Evolutionary conservation across 345 rosid species (phyloP).

Genomic region (Populus tremula): DNA sequence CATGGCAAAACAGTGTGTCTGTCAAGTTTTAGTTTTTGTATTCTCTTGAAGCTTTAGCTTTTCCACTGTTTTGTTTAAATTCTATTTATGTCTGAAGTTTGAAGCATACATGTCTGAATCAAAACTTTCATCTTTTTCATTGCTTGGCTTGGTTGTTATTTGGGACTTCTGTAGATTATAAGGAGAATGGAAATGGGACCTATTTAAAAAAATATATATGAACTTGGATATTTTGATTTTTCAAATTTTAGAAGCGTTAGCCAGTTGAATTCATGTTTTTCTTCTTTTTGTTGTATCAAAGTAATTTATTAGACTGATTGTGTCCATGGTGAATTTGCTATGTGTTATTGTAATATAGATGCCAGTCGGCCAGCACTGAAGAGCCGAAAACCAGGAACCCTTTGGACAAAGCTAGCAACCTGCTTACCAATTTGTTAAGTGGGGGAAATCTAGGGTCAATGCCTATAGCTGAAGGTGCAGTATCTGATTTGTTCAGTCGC

Average conservation of each 20-base stretch:
- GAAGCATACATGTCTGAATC: no score
- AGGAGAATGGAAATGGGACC: neutral
- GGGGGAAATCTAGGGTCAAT: slow-evolving; percentile 76
- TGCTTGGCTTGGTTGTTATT: no score
- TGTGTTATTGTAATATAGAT: slow-evolving; percentile 40
- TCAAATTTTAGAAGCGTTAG: neutral
- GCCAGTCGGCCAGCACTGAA: slow-evolving; percentile 57
- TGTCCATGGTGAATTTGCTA: neutral
- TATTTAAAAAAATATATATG: neutral
- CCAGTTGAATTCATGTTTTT: neutral
- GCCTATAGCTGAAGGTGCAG: slow-evolving; percentile 94
- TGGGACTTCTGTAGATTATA: neutral
- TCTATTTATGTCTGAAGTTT: no score
- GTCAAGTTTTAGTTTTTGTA: no score
- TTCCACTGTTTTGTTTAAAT: no score
- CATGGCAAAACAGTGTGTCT: no score
- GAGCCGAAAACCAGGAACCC: slow-evolving; percentile 60
- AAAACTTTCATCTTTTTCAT: no score
- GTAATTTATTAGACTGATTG: neutral
- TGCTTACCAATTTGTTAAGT: slow-evolving; percentile 72
- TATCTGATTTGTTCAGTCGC: slow-evolving; percentile 78
- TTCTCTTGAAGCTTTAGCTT: no score
- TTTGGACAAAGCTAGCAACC: slow-evolving; percentile 82
- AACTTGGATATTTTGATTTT: neutral
- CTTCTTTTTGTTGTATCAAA: neutral